Percentiles rank a stretch among this genome's conserved stretches.
Conservation (phyloP, 805 yeast species). For the Schizosaccharomyces lindneri region DNA sequence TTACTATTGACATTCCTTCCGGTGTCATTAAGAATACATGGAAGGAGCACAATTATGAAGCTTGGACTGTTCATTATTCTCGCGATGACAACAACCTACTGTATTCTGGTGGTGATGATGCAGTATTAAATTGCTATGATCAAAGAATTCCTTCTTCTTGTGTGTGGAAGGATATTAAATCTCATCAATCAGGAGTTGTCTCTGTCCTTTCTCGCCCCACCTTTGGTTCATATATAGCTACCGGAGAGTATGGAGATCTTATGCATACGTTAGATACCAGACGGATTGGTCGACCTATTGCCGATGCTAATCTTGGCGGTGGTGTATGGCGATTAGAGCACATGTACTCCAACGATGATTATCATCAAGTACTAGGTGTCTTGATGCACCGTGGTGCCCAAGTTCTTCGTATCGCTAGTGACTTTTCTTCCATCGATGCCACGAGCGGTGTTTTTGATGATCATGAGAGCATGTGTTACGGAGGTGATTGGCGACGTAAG, state of each 20-base stretch:
- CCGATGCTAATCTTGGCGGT: neutral
- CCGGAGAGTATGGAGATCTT: slow-evolving; percentile 1
- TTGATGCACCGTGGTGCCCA: slow-evolving; percentile 1
- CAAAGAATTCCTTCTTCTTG: neutral
- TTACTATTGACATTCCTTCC: neutral
- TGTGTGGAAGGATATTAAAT: neutral
- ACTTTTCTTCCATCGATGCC: neutral
- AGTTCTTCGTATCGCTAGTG: neutral
- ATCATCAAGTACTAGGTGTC: neutral
- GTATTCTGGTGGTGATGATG: slow-evolving; percentile 1
- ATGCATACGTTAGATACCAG: neutral
- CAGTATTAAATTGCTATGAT: neutral
- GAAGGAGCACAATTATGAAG: neutral
- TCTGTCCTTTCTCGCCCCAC: neutral
- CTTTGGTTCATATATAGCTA: neutral
- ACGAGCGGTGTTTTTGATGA: slow-evolving; percentile 16
- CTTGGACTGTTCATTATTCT: slow-evolving; percentile 1
- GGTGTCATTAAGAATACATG: neutral
- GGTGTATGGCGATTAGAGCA: slow-evolving; percentile 1
- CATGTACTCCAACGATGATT: slow-evolving; percentile 5
- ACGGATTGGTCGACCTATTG: neutral
- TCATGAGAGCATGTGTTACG: slow-evolving; percentile 85
- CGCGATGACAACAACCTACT: neutral
- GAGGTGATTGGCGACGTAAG: slow-evolving; percentile 59
- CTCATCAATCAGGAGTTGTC: neutral